Evolutionary conservation across 352 stramenopile species (phyloP).

Genomic region (Pilasporangium apinafurcum): DNA sequence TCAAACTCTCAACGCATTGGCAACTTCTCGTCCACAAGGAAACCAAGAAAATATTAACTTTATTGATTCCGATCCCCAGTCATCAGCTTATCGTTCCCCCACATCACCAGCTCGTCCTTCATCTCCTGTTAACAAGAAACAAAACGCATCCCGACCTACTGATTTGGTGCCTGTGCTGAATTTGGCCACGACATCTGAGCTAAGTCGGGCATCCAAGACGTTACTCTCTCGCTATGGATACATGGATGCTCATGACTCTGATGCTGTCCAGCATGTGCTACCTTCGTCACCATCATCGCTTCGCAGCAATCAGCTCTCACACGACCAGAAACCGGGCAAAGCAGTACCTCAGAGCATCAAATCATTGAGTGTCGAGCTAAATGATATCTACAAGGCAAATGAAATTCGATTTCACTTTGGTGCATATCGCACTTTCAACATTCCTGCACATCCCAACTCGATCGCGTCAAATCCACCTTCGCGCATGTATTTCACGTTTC

Average conservation of each 20-base stretch:
- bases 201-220: conserved; percentile 82
- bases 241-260: conserved; percentile 46
- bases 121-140: conserved; percentile 24
- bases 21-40: conserved; percentile 11
- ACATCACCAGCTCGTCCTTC: conserved; percentile 7
- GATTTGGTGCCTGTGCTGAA: conserved; percentile 2
- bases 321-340: conserved; percentile 3
- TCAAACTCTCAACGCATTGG: conserved; percentile 53
- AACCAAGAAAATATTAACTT: conserved; percentile 5
- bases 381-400: conserved; percentile 70
- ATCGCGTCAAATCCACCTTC: conserved; percentile 10
- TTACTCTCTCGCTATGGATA: conserved; percentile 81
- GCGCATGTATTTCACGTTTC: conserved; percentile 88
- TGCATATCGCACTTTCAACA: conserved; percentile 43
- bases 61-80: not conserved
- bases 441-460: conserved; percentile 4
- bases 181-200: conserved; percentile 28
- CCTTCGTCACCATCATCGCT: conserved; percentile 7
- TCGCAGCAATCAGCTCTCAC: conserved; percentile 13
- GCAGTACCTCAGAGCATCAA: conserved; percentile 15
- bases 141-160: not conserved
- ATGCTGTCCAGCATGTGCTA: conserved; percentile 4
- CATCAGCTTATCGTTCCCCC: conserved; percentile 5
- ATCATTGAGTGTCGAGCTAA: conserved; percentile 60
- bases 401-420: conserved; percentile 91